phyloP scores from a whole-genome alignment of 2,329 filamentous ascomycete species.

The Pseudogymnoascus sp. region DNA sequence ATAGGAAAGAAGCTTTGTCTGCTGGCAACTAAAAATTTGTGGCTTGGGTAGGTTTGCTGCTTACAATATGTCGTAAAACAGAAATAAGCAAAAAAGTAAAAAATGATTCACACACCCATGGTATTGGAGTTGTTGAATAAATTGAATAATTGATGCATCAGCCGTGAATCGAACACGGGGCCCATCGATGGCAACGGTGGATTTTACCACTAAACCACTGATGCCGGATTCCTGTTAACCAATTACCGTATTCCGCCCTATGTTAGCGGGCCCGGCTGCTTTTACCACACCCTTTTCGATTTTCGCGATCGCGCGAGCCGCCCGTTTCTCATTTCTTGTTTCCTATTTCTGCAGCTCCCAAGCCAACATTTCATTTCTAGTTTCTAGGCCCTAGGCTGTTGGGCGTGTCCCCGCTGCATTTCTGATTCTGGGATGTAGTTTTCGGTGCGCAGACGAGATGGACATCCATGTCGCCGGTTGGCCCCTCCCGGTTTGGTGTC shows the following conservation, averaged over 20 bases:
- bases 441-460: too few species aligned
- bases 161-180: constrained; percentile 7
- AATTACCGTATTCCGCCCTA: too few species aligned
- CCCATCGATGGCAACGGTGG: constrained; percentile 32
- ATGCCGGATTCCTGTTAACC: neutral
- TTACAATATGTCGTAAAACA: neutral
- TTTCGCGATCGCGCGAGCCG: neutral
- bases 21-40: neutral
- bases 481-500: too few species aligned
- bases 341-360: neutral
- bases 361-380: neutral
- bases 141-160: neutral
- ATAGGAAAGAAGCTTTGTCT: neutral
- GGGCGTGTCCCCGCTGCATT: neutral
- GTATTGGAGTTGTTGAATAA: neutral
- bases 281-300: too few species aligned
- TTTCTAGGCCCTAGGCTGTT: neutral
- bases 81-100: neutral
- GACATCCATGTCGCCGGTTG: too few species aligned
- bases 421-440: neutral
- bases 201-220: constrained; percentile 34
- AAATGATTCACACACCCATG: too few species aligned
- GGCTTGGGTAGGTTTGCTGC: neutral
- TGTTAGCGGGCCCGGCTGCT: too few species aligned
- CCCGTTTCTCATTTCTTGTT: neutral